phyloP scores from a whole-genome alignment of 1,139 yeast species.

The Candida glucosophila region DNA sequence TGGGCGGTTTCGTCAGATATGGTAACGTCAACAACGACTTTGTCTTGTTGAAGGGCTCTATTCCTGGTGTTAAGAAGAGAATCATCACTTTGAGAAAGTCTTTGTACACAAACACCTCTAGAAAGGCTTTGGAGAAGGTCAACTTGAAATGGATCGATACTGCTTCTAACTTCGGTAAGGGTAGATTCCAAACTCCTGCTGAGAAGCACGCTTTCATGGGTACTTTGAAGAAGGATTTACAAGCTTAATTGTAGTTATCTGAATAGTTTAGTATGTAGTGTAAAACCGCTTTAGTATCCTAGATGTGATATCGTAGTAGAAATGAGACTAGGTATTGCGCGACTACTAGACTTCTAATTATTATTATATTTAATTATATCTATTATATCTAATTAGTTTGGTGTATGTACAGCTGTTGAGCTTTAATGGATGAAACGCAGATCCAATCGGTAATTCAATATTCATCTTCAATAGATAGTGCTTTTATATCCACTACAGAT shows the following conservation, averaged over 20 bases:
- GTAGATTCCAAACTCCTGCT: constrained; percentile 99
- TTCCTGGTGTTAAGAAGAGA: constrained; percentile 99
- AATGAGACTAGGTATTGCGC: too few species aligned
- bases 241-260: constrained; percentile 13
- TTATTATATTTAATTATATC: too few species aligned
- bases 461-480: constrained; percentile 22
- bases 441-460: constrained; percentile 12
- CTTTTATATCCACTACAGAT: constrained; percentile 37
- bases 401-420: too few species aligned
- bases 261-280: not conserved
- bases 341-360: too few species aligned
- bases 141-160: constrained; percentile 99
- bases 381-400: too few species aligned
- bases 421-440: constrained; percentile 3
- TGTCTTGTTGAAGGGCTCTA: constrained; percentile 95
- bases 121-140: constrained; percentile 95
- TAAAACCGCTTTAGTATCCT: not conserved
- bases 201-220: constrained; percentile 99
- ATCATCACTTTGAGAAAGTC: constrained; percentile 98
- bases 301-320: not conserved
- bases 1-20: constrained; percentile 99
- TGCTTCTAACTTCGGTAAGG: constrained; percentile 99
- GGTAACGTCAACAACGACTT: constrained; percentile 98
- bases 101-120: constrained; percentile 94
- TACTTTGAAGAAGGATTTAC: constrained; percentile 93